Evolutionary conservation across 345 rosid genomes (phyloP).

Genomic region (Dipteronia sinensis): DNA sequence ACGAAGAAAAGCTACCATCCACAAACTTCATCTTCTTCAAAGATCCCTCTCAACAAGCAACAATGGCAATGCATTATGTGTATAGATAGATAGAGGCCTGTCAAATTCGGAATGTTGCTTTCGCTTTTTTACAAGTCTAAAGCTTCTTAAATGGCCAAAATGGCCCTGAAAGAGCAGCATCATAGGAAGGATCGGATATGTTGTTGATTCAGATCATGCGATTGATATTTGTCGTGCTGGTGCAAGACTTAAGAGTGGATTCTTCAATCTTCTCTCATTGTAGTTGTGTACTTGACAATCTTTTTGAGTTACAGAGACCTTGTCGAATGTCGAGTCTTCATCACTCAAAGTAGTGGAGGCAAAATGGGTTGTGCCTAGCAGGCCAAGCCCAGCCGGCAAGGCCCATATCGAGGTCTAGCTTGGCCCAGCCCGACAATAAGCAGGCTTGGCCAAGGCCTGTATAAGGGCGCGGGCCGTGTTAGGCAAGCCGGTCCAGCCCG

Average conservation of each 20-base stretch:
- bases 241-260: not conserved
- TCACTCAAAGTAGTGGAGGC: not conserved
- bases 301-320: not conserved
- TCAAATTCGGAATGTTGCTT: not conserved
- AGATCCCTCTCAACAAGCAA: not conserved
- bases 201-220: not conserved
- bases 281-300: not conserved
- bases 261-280: too few relatives aligned
- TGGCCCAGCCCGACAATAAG: too few relatives aligned
- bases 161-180: not conserved
- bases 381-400: too few relatives aligned
- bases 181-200: not conserved
- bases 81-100: not conserved
- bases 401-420: too few relatives aligned
- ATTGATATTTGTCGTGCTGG: not conserved
- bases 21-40: not conserved
- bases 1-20: too few relatives aligned
- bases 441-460: too few relatives aligned
- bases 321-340: not conserved
- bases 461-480: too few relatives aligned
- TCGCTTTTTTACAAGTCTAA: not conserved
- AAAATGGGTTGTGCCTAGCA: too few relatives aligned
- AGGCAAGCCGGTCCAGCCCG: too few relatives aligned
- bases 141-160: not conserved
- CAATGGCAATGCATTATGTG: too few relatives aligned